phyloP scores from a whole-genome alignment of 768 basidiomycete species.

The Hirschioporus abietinus region DNA sequence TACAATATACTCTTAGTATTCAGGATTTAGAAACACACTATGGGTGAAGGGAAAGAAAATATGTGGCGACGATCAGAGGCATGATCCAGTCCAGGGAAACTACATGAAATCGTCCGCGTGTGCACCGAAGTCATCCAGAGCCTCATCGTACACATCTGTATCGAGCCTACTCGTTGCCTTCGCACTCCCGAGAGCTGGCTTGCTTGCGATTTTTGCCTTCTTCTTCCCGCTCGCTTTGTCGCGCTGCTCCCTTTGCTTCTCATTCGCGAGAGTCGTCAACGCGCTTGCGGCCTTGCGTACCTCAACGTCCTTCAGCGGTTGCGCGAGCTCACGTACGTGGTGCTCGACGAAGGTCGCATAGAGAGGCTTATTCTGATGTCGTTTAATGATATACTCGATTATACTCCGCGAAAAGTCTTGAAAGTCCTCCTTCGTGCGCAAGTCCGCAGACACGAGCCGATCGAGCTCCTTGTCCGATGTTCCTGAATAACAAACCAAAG shows the following conservation, averaged over 20 bases:
- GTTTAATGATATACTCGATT: constrained; percentile 68
- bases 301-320: constrained; percentile 83
- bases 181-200: constrained; percentile 70
- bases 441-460: constrained; percentile 68
- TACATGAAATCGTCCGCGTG: constrained; percentile 89
- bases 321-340: constrained; percentile 68
- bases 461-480: constrained; percentile 67
- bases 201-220: constrained; percentile 65
- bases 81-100: constrained; percentile 11
- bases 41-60: background rate
- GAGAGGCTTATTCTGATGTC: constrained; percentile 76
- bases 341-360: constrained; percentile 83
- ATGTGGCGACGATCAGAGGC: background rate
- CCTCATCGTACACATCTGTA: constrained; percentile 79
- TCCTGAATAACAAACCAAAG: constrained; percentile 31
- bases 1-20: constrained; percentile 1
- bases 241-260: constrained; percentile 89
- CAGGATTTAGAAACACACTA: background rate
- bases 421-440: constrained; percentile 89
- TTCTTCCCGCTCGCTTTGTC: constrained; percentile 89
- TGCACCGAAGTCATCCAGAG: constrained; percentile 81
- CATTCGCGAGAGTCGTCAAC: constrained; percentile 84
- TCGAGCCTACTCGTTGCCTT: constrained; percentile 66
- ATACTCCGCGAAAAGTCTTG: constrained; percentile 65
- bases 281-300: constrained; percentile 83